These are phyloP conservation scores for Plasmodium knowlesi DNA, from an alignment of 169 alveolate genomes.

Conservation along the genomic window DNA sequence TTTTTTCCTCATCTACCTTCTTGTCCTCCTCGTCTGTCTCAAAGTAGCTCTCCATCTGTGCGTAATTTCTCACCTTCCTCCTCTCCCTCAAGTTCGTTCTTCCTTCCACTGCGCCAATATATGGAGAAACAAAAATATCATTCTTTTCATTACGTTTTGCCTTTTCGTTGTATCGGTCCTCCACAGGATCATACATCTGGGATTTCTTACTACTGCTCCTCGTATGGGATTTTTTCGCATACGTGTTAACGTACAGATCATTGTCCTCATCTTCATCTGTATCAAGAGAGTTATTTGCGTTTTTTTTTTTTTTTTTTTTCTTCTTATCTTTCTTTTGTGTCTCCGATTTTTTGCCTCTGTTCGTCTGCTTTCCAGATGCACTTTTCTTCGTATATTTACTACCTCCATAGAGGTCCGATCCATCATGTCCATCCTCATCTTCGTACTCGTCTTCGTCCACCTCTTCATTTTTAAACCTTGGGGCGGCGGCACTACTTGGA, in stretches of 20 bases:
- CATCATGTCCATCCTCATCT: background rate
- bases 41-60: conserved; percentile 47
- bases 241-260: conserved; percentile 50
- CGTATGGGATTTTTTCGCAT: conserved; percentile 38
- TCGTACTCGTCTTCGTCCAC: background rate
- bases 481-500: background rate
- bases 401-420: background rate
- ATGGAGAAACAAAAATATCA: conserved; percentile 60
- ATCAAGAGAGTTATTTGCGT: background rate
- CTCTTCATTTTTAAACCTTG: background rate
- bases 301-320: conserved; percentile 15
- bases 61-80: conserved; percentile 48
- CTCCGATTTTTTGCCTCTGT: background rate
- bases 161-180: conserved; percentile 52
- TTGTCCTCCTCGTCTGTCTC: conserved; percentile 76
- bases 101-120: conserved; percentile 56
- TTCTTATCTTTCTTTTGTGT: conserved; percentile 14
- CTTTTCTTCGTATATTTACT: conserved; percentile 1
- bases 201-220: conserved; percentile 7
- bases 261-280: conserved; percentile 60
- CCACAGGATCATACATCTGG: conserved; percentile 20
- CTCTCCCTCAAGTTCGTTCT: conserved; percentile 71
- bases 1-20: conserved; percentile 71
- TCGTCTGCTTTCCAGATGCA: background rate
- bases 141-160: conserved; percentile 32